These are phyloP conservation scores for Pseudogymnoascus destructans DNA, from an alignment of 2,329 filamentous ascomycete species.

Conservation along the genomic window DNA sequence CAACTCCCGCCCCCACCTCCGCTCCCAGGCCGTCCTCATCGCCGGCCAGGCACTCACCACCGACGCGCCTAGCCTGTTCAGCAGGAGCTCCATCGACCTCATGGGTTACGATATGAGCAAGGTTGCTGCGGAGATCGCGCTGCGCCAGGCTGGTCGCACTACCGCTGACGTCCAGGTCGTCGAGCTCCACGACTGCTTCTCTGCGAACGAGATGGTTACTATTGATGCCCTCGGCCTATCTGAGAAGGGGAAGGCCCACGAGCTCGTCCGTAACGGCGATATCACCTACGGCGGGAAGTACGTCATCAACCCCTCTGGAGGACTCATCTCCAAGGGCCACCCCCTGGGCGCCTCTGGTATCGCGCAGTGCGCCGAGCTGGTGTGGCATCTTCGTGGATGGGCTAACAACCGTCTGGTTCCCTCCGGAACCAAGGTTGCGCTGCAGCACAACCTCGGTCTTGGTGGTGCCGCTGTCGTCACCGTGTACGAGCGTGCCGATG, in stretches of 20 bases:
- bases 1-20: constrained; percentile 69
- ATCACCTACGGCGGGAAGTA: constrained; percentile 80
- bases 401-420: constrained; percentile 72
- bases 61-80: constrained; percentile 69
- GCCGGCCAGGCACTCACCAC: constrained; percentile 83
- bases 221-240: constrained; percentile 76
- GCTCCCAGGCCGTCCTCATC: constrained; percentile 70
- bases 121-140: constrained; percentile 54
- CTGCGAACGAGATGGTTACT: constrained; percentile 81
- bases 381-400: constrained; percentile 93
- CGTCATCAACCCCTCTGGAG: constrained; percentile 86
- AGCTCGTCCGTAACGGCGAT: constrained; percentile 73
- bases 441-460: constrained; percentile 89
- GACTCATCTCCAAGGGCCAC: constrained; percentile 91
- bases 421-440: constrained; percentile 49
- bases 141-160: constrained; percentile 57
- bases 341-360: constrained; percentile 89
- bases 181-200: constrained; percentile 96
- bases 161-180: constrained; percentile 65
- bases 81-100: constrained; percentile 67
- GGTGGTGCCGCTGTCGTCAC: constrained; percentile 85
- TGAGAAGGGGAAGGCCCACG: constrained; percentile 73
- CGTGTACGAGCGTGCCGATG: constrained; percentile 77
- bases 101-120: constrained; percentile 80
- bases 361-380: constrained; percentile 86